These are phyloP conservation scores for Heliamphora exappendiculata DNA, from an alignment of 148 eudicot genomes.

Conservation along the genomic window DNA sequence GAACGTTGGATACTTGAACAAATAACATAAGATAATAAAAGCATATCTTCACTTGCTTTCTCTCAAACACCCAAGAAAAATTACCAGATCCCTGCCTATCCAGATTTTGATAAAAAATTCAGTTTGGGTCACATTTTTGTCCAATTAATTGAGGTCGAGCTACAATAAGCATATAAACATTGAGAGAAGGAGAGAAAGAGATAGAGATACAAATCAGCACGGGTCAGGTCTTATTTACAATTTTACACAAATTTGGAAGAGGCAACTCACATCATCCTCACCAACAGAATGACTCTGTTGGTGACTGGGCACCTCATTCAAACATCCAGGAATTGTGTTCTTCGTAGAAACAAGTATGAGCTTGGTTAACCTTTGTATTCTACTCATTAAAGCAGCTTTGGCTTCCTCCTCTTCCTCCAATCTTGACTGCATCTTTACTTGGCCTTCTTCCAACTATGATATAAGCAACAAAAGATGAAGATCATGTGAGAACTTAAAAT, in stretches of 20 bases:
- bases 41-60: neutral
- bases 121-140: neutral
- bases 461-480: neutral
- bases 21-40: neutral
- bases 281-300: constrained; percentile 44
- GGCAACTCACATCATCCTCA: constrained; percentile 59
- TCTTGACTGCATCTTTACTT: constrained; percentile 91
- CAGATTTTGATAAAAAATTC: neutral
- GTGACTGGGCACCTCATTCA: constrained; percentile 42
- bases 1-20: neutral
- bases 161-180: neutral
- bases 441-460: constrained; percentile 94
- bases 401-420: constrained; percentile 99
- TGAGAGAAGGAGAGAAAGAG: neutral
- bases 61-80: neutral
- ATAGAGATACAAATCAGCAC: neutral
- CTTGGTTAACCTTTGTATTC: constrained; percentile 95
- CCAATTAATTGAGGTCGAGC: neutral
- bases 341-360: constrained; percentile 94
- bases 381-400: constrained; percentile 96
- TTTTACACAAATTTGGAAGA: neutral
- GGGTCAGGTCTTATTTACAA: neutral
- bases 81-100: neutral
- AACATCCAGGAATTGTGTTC: constrained; percentile 57
- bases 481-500: constrained; percentile 1